Evolutionary conservation across 805 yeast genomes (phyloP).

Genomic region (Debaryomyces maramus): DNA sequence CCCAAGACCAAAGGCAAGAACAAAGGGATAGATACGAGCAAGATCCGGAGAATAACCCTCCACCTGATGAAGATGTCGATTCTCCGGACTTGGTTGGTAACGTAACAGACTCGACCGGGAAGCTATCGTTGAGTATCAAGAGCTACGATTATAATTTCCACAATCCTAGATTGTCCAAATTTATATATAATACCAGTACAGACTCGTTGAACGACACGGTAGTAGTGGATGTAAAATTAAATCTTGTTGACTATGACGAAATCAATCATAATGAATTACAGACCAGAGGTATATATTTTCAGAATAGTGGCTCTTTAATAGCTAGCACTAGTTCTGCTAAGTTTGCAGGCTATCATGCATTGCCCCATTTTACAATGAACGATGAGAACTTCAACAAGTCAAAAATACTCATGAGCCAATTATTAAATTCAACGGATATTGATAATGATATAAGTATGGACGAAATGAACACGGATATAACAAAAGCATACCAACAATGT

Average conservation of each 20-base stretch:
- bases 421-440: slow-evolving; percentile 43
- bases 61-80: slow-evolving; percentile 10
- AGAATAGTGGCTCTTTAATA: slow-evolving; percentile 61
- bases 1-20: slow-evolving; percentile 23
- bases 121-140: slow-evolving; percentile 22
- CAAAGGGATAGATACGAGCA: slow-evolving; percentile 26
- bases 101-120: slow-evolving; percentile 27
- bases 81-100: slow-evolving; percentile 24
- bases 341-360: slow-evolving; percentile 58
- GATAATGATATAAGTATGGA: slow-evolving; percentile 40
- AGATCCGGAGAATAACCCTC: slow-evolving; percentile 25
- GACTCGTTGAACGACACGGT: slow-evolving; percentile 33
- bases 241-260: slow-evolving; percentile 46
- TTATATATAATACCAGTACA: slow-evolving; percentile 7
- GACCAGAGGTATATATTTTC: slow-evolving; percentile 65
- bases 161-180: slow-evolving; percentile 17
- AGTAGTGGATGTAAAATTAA: slow-evolving; percentile 27
- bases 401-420: slow-evolving; percentile 43
- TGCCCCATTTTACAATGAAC: slow-evolving; percentile 55
- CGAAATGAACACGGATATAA: slow-evolving; percentile 35
- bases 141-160: slow-evolving; percentile 24
- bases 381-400: slow-evolving; percentile 45
- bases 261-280: slow-evolving; percentile 49
- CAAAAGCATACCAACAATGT: slow-evolving; percentile 48
- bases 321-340: slow-evolving; percentile 63